phyloP scores from a whole-genome alignment of 1,139 yeast genomes.

The Yamadazyma taylorii region DNA sequence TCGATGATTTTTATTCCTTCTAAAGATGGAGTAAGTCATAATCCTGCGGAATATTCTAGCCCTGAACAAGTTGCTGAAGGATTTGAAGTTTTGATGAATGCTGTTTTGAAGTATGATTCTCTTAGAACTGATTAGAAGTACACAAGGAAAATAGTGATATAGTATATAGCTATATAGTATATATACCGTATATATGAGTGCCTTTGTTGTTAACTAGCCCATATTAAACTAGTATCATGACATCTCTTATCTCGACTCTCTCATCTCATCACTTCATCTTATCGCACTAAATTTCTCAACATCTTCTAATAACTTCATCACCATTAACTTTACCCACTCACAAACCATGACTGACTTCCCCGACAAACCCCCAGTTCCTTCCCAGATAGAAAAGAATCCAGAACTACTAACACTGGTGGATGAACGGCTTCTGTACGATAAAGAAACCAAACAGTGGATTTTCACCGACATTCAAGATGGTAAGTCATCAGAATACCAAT shows the following conservation, averaged over 20 bases:
- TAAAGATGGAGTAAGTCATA: conserved; percentile 68
- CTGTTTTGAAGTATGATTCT: conserved; percentile 56
- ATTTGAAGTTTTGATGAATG: conserved; percentile 54
- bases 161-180: too few species aligned
- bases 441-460: conserved; percentile 24
- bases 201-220: too few species aligned
- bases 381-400: conserved; percentile 16
- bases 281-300: conserved; percentile 3
- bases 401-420: conserved; percentile 21
- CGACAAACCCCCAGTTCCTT: conserved; percentile 23
- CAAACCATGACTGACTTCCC: conserved; percentile 17
- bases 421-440: conserved; percentile 30
- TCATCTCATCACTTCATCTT: too few species aligned
- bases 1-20: conserved; percentile 77
- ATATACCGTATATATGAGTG: too few species aligned
- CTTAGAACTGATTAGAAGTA: conserved; percentile 7
- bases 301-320: too few species aligned
- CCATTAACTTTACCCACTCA: neutral
- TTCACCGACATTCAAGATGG: conserved; percentile 16
- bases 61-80: conserved; percentile 66
- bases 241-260: too few species aligned
- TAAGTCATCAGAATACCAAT: conserved; percentile 19
- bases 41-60: conserved; percentile 62
- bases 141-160: too few species aligned
- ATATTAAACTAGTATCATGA: too few species aligned